phyloP scores from a whole-genome alignment of 1,284 basidiomycete genomes.

The Vanrija pseudolonga region DNA sequence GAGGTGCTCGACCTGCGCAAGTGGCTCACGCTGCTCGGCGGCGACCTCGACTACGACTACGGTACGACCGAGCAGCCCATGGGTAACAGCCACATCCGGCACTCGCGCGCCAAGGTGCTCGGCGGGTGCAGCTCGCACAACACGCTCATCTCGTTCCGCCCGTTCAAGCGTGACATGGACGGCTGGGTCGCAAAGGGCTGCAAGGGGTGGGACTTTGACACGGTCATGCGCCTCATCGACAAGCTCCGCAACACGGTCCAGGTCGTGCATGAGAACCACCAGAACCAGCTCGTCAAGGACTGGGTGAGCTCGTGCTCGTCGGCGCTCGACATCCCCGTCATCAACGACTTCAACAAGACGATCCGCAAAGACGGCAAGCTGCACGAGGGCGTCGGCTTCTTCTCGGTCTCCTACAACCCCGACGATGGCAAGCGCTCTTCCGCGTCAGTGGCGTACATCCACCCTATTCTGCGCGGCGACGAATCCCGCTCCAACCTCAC shows the following conservation, averaged over 20 bases:
- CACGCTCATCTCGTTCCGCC: slow-evolving; percentile 23
- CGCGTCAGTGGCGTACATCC: slow-evolving; percentile 17
- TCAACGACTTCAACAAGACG: slow-evolving; percentile 16
- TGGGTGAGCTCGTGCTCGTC: slow-evolving; percentile 10
- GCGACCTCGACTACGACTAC: slow-evolving; percentile 20
- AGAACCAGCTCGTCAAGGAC: slow-evolving; percentile 15
- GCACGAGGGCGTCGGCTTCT: slow-evolving; percentile 16
- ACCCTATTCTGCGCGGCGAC: slow-evolving; percentile 19
- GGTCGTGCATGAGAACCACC: slow-evolving; percentile 13
- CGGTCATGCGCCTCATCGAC: slow-evolving; percentile 15
- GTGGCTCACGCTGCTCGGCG: slow-evolving; percentile 17
- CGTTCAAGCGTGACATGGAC: slow-evolving; percentile 17
- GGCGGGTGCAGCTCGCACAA: slow-evolving; percentile 19
- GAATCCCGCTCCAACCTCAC: slow-evolving; percentile 17
- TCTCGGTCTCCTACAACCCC: slow-evolving; percentile 20
- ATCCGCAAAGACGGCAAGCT: slow-evolving; percentile 12
- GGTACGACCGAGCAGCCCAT: slow-evolving; percentile 15
- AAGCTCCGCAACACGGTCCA: slow-evolving; percentile 19
- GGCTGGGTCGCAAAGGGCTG: slow-evolving; percentile 6
- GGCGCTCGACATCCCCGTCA: slow-evolving; percentile 14
- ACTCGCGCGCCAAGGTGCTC: slow-evolving; percentile 18
- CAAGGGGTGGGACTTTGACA: slow-evolving; percentile 16
- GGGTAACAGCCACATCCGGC: slow-evolving; percentile 20
- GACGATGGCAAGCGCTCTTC: slow-evolving; percentile 11
- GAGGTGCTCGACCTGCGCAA: slow-evolving; percentile 18